A percentile compares a stretch with the other conserved stretches of the same genome.
Conservation (phyloP, 345 rosid species). For the Anastatica hierochuntica region DNA sequence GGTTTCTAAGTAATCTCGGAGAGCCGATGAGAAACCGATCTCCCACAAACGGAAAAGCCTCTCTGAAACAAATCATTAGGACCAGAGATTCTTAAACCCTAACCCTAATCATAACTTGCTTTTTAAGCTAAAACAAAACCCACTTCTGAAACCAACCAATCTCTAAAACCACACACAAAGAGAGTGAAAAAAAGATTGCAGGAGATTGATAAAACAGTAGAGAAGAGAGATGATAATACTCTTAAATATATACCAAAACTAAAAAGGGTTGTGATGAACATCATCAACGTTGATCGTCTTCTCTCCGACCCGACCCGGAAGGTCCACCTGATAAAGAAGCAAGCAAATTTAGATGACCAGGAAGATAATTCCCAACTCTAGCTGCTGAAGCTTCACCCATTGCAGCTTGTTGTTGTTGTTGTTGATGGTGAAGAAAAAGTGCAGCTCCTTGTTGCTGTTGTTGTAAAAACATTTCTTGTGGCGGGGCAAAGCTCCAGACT, state of each 20-base stretch:
- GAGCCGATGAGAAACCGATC: too few species aligned
- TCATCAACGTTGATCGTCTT: constrained; percentile 34
- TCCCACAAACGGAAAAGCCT: too few species aligned
- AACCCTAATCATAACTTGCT: background rate
- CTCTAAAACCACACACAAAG: background rate
- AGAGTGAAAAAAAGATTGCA: too few species aligned
- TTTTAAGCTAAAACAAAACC: too few species aligned
- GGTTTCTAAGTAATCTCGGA: too few species aligned
- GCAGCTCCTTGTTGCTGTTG: constrained; percentile 28
- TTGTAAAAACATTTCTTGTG: constrained; percentile 62
- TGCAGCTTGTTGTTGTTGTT: constrained; percentile 38
- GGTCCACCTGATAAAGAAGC: constrained; percentile 79
- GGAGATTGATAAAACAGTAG: too few species aligned
- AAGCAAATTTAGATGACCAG: constrained; percentile 76
- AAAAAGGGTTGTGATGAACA: too few species aligned
- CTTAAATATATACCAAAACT: too few species aligned
- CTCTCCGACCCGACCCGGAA: constrained; percentile 55
- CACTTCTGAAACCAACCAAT: constrained; percentile 3
- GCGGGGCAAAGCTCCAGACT: constrained; percentile 68
- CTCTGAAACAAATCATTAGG: constrained; percentile 4
- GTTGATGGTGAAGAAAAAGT: constrained; percentile 58
- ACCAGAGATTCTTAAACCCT: too few species aligned
- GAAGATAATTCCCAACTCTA: constrained; percentile 67
- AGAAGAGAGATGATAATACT: too few species aligned
- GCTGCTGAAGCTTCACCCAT: constrained; percentile 97